Base-by-base conservation (phyloP, 2,329 filamentous ascomycete genomes). In the Samsoniella hepiali region DNA sequence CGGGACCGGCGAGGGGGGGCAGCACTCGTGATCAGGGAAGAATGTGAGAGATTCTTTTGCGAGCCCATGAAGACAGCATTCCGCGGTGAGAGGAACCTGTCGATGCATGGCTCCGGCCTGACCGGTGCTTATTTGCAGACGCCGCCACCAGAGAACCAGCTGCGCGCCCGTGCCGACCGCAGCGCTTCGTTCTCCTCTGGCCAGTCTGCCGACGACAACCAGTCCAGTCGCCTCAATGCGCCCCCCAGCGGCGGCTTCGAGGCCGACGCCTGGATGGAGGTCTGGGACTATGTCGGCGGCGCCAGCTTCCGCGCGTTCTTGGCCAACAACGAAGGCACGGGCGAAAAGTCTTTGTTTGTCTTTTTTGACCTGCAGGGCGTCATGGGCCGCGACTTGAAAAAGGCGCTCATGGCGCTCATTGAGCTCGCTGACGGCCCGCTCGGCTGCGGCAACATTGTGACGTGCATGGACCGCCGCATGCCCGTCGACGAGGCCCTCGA, bases 1-100 rank as follows among this genome's bases (percentile, higher is more conserved):
- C 74, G 76, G 75, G 78, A 79, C 76, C 82, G 85, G 75, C 84
- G 84, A 89, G 90, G 90, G 91, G 93, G 93, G 92, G 93, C 93
- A 89, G 88, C 91, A 90, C 88, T 91, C 81, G 88, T 89, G 83
- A 96, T 97, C 85, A 93, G 90, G 91, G 93, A 90, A 93, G 93
- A 97, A 91, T 96, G 93, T 97, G 93, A 97, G 93, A 97, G 93
- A 85, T 94, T 97, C 89, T 96, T 97, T 87, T 97, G 93, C 82
- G 92, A 94, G 89, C 89, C 88, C 85, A 91, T 97, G 88, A 90
- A 87, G 82, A 82, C 88, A 82, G 90, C 91, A 83, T 97, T 97
- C 88, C 91, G 90, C 85, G 93, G 91, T 96, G 93, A 96, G 92
- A 88, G 89, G 90, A 88, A 88, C 81, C 78, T 81, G 84, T 85